Base-by-base conservation (phyloP, 768 basidiomycete species). In the Udeniomyces megalosporus region DNA sequence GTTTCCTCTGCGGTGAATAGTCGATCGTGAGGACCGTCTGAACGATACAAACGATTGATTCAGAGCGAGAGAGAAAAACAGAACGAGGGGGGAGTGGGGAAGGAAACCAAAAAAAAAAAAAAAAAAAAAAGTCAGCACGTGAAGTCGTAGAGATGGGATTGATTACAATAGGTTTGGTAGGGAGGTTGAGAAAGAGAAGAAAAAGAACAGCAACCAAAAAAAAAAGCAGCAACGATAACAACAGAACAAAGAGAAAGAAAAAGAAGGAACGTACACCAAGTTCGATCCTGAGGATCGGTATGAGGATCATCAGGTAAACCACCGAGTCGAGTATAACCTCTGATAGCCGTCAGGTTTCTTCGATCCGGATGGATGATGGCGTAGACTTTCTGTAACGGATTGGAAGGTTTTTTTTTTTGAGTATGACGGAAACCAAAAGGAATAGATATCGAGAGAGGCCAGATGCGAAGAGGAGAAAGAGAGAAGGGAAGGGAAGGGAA, bases 211-310 rank as follows among this genome's bases (percentile, higher is more conserved):
- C n/a, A n/a, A n/a, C n/a, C n/a, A n/a, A n/a, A n/a, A n/a, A n/a
- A n/a, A n/a, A n/a, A n/a, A n/a, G n/a, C n/a, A n/a, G n/a, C n/a
- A n/a, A n/a, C n/a, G n/a, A n/a, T n/a, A n/a, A n/a, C n/a, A n/a
- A n/a, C n/a, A n/a, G n/a, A n/a, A n/a, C n/a, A n/a, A n/a, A n/a
- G 26, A 7, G 42, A 17, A 35, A 35, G 12, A 5, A 32, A 26
- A 6, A 53, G 11, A 42, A 11, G 20, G n/a, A 17, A 62, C 61
- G 46, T 12, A 57, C 54, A 65, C 60, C 59, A 65, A 8, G 64
- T 61, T n/a, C 92, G 81, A 71, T 97, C 93, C 74, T 99, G 93
- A 15, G 93, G 93, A 70, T 99, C 93, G 32, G 89, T 91, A 44
- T 85, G 83, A 1, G 93, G 93, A 70, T 96, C 88, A 72, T 99